Base-by-base conservation (phyloP, 2,329 filamentous ascomycete genomes). In the Diaporthe longicolla region DNA sequence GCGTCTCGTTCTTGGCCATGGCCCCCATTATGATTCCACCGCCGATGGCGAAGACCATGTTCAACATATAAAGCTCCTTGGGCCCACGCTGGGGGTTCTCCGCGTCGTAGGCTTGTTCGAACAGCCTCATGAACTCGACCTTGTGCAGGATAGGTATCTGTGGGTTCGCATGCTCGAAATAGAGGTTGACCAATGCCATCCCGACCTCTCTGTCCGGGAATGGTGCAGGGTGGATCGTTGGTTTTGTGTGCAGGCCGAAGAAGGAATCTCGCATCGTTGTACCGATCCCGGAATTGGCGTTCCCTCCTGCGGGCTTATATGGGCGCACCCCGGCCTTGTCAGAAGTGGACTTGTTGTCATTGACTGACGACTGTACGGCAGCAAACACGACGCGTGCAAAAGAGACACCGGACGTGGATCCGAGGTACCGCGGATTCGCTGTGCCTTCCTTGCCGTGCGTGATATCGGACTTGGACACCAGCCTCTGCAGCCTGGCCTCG, bases 21-120 rank as follows among this genome's bases (percentile, higher is more conserved):
- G 74, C 86, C 76, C 89, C 94, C 78, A 98, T 91, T 77, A 98
- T 97, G 78, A 98, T 97, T 24, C 95, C 96, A 24, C 94, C 93
- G 9, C 97, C 97, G 79, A 98, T 98, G 19, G 96, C 96, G 84
- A 97, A 98, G 32, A 98, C 95, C 84, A 98, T 98, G 83, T 98
- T 98, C 76, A 98, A 87, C 85, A 97, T 91, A 83, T 98, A 98
- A n/a, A 97, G 88, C 82, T 98, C 95, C 71, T 93, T 89, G 6
- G 95, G 90, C 2, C 93, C 93, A 35, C 93, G 89, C 70, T 90
- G 88, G 74, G 90, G 89, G 61, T 90, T 88, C 26, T 93, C 90
- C 0, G 90, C 89, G 6, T 90, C 87, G 82, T 98, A 98, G 0
- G 95, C 94, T 59, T 91, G 90, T 71, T 97, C 93, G 81, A 98